Conservation (phyloP, 2,329 filamentous ascomycete genomes). For the Aspergillus flavus region DNA sequence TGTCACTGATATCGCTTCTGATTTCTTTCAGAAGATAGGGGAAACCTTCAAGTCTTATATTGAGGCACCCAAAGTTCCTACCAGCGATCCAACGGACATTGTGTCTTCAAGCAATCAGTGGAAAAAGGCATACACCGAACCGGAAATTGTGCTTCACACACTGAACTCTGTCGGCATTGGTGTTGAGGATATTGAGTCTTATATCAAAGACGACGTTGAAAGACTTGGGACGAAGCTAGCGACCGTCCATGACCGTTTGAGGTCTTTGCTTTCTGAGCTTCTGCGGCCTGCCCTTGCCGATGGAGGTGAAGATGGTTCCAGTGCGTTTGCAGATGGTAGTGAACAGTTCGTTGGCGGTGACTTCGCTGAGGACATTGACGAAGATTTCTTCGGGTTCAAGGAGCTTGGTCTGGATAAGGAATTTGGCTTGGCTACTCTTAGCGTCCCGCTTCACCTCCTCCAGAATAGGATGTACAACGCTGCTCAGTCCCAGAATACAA, state of each 20-base stretch:
- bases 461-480: slow-evolving; percentile 87
- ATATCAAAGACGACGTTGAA: slow-evolving; percentile 93
- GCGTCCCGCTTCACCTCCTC: slow-evolving; percentile 89
- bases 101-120: slow-evolving; percentile 44
- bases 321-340: slow-evolving; percentile 92
- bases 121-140: slow-evolving; percentile 73
- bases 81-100: slow-evolving; percentile 47
- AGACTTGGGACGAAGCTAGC: slow-evolving; percentile 76
- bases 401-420: slow-evolving; percentile 91
- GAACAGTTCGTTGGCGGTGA: slow-evolving; percentile 96
- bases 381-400: slow-evolving; percentile 99
- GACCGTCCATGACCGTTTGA: slow-evolving; percentile 92
- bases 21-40: slow-evolving; percentile 85
- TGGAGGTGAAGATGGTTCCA: slow-evolving; percentile 78
- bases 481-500: slow-evolving; percentile 74
- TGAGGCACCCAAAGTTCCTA: slow-evolving; percentile 76
- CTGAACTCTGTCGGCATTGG: slow-evolving; percentile 83
- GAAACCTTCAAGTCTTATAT: slow-evolving; percentile 79
- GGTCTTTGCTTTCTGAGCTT: slow-evolving; percentile 86
- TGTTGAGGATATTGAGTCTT: slow-evolving; percentile 77
- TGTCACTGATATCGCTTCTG: slow-evolving; percentile 83
- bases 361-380: slow-evolving; percentile 95
- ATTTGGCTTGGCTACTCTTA: slow-evolving; percentile 82
- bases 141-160: slow-evolving; percentile 86
- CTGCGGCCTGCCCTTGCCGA: slow-evolving; percentile 86